These are phyloP conservation scores for Cryptococcus floricola DNA, from an alignment of 1,284 basidiomycete genomes.

Conservation along the genomic window DNA sequence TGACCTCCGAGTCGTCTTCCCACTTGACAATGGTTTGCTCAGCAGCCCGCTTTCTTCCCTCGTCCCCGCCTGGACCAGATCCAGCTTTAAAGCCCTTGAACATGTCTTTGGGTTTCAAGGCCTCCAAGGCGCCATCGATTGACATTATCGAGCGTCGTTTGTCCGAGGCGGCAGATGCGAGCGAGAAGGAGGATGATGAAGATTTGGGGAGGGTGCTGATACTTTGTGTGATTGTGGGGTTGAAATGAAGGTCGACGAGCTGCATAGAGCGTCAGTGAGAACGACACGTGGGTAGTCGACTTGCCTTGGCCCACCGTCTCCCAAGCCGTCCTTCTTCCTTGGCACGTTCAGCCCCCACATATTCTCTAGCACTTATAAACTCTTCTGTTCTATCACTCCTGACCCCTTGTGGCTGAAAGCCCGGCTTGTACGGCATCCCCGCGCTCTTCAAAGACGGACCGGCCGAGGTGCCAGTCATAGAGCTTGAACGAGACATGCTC, in stretches of 20 bases:
- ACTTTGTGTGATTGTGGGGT: conserved; percentile 42
- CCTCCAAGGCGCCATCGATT: conserved; percentile 39
- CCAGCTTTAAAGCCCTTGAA: conserved; percentile 57
- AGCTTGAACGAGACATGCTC: conserved; percentile 22
- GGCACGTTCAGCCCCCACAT: conserved; percentile 59
- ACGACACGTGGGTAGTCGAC: conserved; percentile 7
- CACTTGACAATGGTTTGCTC: conserved; percentile 94
- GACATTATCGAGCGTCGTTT: conserved; percentile 26
- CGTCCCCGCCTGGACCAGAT: conserved; percentile 56
- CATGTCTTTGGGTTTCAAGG: conserved; percentile 43
- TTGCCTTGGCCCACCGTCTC: conserved; percentile 70
- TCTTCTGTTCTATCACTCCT: conserved; percentile 69
- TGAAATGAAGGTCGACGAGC: conserved; percentile 77
- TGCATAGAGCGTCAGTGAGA: conserved; percentile 12
- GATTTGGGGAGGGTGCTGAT: conserved; percentile 23
- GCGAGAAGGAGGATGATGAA: conserved; percentile 29
- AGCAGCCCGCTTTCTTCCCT: conserved; percentile 55
- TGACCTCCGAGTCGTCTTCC: conserved; percentile 75
- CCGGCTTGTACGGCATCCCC: conserved; percentile 63
- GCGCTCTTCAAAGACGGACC: conserved; percentile 10
- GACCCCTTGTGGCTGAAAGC: conserved; percentile 76
- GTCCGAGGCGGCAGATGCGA: conserved; percentile 18
- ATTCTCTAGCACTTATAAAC: conserved; percentile 61
- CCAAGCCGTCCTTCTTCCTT: conserved; percentile 76
- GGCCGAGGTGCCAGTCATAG: conserved; percentile 13